Base-by-base conservation (phyloP, 2,329 filamentous ascomycete species). In the Ophioceras dolichostomum region DNA sequence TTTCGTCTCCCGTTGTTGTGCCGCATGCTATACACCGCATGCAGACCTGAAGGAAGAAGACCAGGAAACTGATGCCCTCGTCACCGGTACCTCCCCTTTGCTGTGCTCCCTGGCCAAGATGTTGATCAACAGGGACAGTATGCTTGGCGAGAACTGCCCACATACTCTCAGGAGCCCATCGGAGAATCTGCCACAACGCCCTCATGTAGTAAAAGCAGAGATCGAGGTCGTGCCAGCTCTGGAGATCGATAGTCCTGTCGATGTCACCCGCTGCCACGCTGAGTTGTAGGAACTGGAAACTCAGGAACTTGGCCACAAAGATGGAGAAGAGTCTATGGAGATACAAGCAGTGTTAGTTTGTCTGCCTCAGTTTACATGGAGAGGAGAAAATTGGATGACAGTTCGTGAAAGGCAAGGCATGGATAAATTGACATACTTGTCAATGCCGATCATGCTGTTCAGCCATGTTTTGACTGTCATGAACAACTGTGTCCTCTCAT, bases 381-480 rank as follows among this genome's bases (percentile, higher is more conserved):
- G 17, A 10, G 5, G 9, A 22, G 12, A 5, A n/a, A n/a, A 30
- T 6, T 2, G 22, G 5, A 16, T 21, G 18, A 4, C n/a, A 26
- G 2, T 10, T 37, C 22, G 21, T n/a, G n/a, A n/a, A n/a, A n/a
- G n/a, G n/a, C n/a, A n/a, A n/a, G n/a, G n/a, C n/a, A n/a, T n/a
- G n/a, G n/a, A n/a, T n/a, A n/a, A n/a, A n/a, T n/a, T n/a, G 31
- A 55, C 62, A 49, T 58, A 77, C 75, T 73, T 75, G 45, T 81
- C 75, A 44, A 78, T 68, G 3, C 75, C 73, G 39, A 74, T 57
- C 48, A 77, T 66, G 39, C 55, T 78, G 47, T 83, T 80, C 4
- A 96, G 65, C 88, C 89, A 95, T 34, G 73, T 77, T 48, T 80
- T 81, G 28, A 85, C 76, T 19, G 82, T 80, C 58, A 86, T 80